These are phyloP conservation scores for Aspergillus ellipticus DNA, from an alignment of 495 filamentous ascomycete genomes.

Conservation along the genomic window DNA sequence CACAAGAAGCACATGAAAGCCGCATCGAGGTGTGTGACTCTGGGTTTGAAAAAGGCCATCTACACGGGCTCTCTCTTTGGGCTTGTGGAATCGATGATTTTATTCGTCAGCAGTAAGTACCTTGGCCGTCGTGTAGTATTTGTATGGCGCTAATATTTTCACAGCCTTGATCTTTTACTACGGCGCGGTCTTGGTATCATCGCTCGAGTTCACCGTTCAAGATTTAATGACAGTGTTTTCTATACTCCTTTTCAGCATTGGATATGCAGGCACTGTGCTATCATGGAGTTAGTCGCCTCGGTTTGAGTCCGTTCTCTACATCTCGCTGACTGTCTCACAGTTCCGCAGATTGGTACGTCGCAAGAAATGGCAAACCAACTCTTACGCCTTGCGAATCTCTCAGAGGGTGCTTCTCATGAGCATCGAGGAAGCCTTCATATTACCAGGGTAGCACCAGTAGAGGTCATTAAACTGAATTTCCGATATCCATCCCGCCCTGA, in stretches of 20 bases:
- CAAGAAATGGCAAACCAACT: conserved; percentile 69
- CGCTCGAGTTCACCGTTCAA: conserved; percentile 42
- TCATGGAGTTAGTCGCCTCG: conserved; percentile 47
- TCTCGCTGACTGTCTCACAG: conserved; percentile 22
- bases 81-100: conserved; percentile 62
- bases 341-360: conserved; percentile 76
- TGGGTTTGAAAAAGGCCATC: conserved; percentile 38
- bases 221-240: conserved; percentile 71
- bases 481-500: conserved; percentile 60
- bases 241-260: conserved; percentile 76
- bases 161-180: conserved; percentile 80
- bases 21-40: conserved; percentile 26
- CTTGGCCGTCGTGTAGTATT: background rate
- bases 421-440: conserved; percentile 43
- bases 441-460: conserved; percentile 54
- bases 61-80: conserved; percentile 75
- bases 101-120: conserved; percentile 61
- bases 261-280: conserved; percentile 65
- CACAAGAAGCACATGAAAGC: conserved; percentile 57
- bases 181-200: conserved; percentile 59
- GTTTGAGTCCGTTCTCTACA: background rate
- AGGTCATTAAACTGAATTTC: conserved; percentile 58
- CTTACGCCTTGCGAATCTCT: conserved; percentile 65
- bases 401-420: conserved; percentile 55
- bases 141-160: conserved; percentile 9